phyloP scores from a whole-genome alignment of 2,329 filamentous ascomycete genomes.

The Stagonosporopsis tanaceti region DNA sequence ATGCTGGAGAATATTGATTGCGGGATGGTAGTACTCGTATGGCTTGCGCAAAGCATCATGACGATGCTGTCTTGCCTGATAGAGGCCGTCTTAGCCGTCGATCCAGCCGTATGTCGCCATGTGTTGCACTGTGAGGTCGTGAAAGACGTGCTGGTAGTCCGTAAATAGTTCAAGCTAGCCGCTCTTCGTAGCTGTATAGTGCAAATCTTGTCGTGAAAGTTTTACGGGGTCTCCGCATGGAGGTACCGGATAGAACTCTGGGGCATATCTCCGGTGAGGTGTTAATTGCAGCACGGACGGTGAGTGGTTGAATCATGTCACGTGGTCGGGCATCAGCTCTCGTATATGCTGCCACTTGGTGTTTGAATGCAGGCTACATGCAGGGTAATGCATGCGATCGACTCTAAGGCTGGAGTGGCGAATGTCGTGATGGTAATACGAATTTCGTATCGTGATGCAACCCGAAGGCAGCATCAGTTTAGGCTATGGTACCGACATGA shows the following conservation, averaged over 20 bases:
- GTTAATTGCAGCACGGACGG: not conserved
- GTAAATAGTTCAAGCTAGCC: slow-evolving; percentile 13
- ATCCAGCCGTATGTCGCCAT: slow-evolving; percentile 16
- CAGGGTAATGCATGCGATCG: slow-evolving; percentile 3
- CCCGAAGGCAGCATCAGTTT: not conserved
- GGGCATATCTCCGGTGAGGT: slow-evolving; percentile 6
- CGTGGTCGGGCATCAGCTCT: slow-evolving; percentile 13
- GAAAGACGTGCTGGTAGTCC: slow-evolving; percentile 9
- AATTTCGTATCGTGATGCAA: not conserved
- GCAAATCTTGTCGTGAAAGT: slow-evolving; percentile 5
- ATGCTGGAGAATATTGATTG: slow-evolving; percentile 8
- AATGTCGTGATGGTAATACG: slow-evolving; percentile 12
- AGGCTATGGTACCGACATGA: not conserved
- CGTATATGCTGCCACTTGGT: slow-evolving; percentile 9
- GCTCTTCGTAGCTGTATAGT: not conserved
- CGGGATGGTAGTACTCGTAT: slow-evolving; percentile 14
- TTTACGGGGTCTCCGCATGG: slow-evolving; percentile 12
- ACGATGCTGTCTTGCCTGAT: slow-evolving; percentile 1
- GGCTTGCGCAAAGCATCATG: slow-evolving; percentile 8
- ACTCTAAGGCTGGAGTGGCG: slow-evolving; percentile 3
- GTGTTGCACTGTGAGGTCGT: slow-evolving; percentile 11
- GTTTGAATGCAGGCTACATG: slow-evolving; percentile 7
- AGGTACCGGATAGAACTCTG: slow-evolving; percentile 4
- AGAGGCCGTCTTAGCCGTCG: not conserved
- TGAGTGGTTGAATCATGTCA: slow-evolving; percentile 14